Percentiles rank a stretch among this genome's conserved stretches.
Conservation (phyloP, 768 basidiomycete genomes). For the Infundibulicybe gibba region DNA sequence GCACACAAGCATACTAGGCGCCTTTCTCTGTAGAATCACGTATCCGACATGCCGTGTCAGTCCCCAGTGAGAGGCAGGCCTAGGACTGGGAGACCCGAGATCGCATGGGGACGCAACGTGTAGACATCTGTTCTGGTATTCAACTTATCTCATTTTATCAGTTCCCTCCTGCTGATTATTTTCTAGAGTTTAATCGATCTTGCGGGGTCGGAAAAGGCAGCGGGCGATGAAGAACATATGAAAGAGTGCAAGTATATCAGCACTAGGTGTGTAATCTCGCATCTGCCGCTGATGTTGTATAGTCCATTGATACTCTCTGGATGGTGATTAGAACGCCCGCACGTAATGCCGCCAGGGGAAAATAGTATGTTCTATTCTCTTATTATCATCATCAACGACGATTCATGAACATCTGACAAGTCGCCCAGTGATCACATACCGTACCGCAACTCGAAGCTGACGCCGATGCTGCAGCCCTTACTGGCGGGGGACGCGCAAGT, state of each 20-base stretch:
- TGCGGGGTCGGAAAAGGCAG: slow-evolving; percentile 95
- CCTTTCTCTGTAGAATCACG: no score
- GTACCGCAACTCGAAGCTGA: no score
- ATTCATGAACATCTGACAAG: no score
- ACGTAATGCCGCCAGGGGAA: no score
- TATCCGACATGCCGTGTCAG: no score
- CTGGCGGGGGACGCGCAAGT: slow-evolving; percentile 97
- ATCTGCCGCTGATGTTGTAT: slow-evolving; percentile 1
- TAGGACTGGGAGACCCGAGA: slow-evolving; percentile 48
- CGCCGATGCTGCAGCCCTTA: no score
- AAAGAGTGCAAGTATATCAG: slow-evolving; percentile 97
- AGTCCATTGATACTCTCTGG: slow-evolving; percentile 90
- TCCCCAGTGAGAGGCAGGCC: slow-evolving; percentile 37
- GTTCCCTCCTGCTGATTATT: slow-evolving; percentile 4
- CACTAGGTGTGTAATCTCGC: slow-evolving; percentile 49
- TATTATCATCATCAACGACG: no score
- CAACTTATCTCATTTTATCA: slow-evolving; percentile 4
- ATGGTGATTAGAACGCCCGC: slow-evolving; percentile 91
- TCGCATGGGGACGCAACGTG: slow-evolving; percentile 76
- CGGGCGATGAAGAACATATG: slow-evolving; percentile 93
- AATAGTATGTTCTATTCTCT: no score
- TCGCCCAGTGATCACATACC: no score
- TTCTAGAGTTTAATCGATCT: slow-evolving; percentile 87
- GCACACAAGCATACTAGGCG: no score
- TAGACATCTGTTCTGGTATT: slow-evolving; percentile 72